These are phyloP conservation scores for Solanum piurae DNA, from an alignment of 257 asterid genomes.

Conservation along the genomic window DNA sequence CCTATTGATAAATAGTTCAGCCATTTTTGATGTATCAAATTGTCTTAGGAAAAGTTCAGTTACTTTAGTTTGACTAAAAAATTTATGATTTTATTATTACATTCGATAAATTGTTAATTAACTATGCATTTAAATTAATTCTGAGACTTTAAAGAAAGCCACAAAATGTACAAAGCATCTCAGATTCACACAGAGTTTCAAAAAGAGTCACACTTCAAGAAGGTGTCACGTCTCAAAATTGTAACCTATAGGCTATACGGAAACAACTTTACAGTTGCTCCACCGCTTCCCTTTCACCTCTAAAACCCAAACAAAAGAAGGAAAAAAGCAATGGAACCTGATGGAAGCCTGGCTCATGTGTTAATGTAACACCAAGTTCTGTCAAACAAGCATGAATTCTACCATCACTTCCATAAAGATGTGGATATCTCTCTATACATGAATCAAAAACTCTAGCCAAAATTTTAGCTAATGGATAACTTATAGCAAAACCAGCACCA, in stretches of 20 bases:
- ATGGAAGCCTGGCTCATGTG: slow-evolving; percentile 70
- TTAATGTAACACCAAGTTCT: slow-evolving; percentile 60
- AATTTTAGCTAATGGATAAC: slow-evolving; percentile 55
- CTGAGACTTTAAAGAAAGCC: not conserved
- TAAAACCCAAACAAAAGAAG: not conserved
- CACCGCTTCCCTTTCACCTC: not conserved
- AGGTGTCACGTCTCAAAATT: not conserved
- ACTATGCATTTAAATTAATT: not conserved
- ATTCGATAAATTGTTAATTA: not conserved
- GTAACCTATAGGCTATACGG: rapidly evolving
- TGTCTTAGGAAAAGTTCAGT: not conserved
- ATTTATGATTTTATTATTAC: not conserved
- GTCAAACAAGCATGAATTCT: slow-evolving; percentile 62
- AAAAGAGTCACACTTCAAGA: not conserved
- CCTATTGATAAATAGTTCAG: too few relatives aligned
- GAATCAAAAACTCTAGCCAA: slow-evolving; percentile 49
- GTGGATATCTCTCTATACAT: slow-evolving; percentile 52
- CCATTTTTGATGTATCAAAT: not conserved
- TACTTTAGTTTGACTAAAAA: not conserved
- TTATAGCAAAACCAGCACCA: slow-evolving; percentile 70
- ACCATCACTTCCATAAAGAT: slow-evolving; percentile 75
- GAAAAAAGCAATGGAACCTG: slow-evolving; percentile 28
- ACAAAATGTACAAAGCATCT: not conserved
- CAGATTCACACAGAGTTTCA: rapidly evolving
- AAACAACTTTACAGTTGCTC: not conserved